Percentiles rank a stretch among this genome's conserved stretches.
phyloP scores from a whole-genome alignment of 2,329 filamentous ascomycete genomes.

The Colletotrichum sp. region DNA sequence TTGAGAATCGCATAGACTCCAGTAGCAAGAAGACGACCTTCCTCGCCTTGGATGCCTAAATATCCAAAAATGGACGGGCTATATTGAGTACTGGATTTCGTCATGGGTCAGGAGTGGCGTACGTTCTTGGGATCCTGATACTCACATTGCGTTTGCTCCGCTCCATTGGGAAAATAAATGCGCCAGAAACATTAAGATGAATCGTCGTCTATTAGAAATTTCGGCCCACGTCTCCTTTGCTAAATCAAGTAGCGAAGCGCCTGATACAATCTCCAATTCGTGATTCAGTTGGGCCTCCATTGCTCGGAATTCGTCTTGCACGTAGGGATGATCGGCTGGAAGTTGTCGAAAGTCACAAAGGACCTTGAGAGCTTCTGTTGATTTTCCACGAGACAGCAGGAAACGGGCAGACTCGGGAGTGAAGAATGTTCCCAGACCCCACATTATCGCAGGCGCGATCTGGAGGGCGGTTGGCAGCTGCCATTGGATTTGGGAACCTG shows the following conservation, averaged over 20 bases:
- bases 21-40: conserved; percentile 29
- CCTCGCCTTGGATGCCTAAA: conserved; percentile 26
- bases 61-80: conserved; percentile 33
- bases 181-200: conserved; percentile 33
- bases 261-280: conserved; percentile 37
- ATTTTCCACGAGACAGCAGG: conserved; percentile 26
- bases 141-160: conserved; percentile 30
- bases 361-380: conserved; percentile 21
- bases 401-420: conserved; percentile 31
- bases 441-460: conserved; percentile 27
- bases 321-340: conserved; percentile 31
- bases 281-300: conserved; percentile 36
- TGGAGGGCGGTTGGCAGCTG: conserved; percentile 31
- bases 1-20: conserved; percentile 31
- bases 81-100: conserved; percentile 26
- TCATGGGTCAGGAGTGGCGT: background rate
- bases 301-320: conserved; percentile 28
- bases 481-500: conserved; percentile 28
- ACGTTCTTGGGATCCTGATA: background rate
- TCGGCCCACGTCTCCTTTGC: conserved; percentile 37
- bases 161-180: conserved; percentile 32
- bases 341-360: conserved; percentile 28
- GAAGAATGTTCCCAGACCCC: conserved; percentile 28
- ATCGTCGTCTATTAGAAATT: conserved; percentile 30
- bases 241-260: conserved; percentile 31